A percentile compares a stretch with the other conserved stretches of the same genome.
Conservation (phyloP, 2,329 filamentous ascomycete genomes). For the Rosellinia necatrix region DNA sequence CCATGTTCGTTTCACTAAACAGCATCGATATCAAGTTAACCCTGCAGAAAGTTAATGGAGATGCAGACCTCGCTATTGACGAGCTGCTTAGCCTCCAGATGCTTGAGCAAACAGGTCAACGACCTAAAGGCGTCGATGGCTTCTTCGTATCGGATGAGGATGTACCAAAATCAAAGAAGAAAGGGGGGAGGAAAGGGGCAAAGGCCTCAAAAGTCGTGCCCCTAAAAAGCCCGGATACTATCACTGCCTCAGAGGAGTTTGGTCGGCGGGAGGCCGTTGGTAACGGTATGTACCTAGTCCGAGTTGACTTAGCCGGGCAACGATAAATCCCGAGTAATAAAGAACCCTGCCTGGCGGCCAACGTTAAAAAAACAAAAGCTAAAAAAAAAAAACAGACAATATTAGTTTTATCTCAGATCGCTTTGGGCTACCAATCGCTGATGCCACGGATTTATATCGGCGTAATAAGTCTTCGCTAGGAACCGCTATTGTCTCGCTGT, state of each 20-base stretch:
- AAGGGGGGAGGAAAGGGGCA: slow-evolving; percentile 40
- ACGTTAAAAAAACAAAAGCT: no score
- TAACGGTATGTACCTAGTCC: slow-evolving; percentile 29
- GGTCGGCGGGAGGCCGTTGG: slow-evolving; percentile 18
- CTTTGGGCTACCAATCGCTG: slow-evolving; percentile 47
- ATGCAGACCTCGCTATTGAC: slow-evolving; percentile 74
- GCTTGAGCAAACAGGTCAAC: slow-evolving; percentile 68
- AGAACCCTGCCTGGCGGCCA: no score
- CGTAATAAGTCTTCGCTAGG: slow-evolving; percentile 46
- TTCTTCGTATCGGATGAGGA: slow-evolving; percentile 66
- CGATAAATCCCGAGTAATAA: background rate
- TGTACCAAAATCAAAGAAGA: slow-evolving; percentile 45
- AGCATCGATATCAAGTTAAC: slow-evolving; percentile 67
- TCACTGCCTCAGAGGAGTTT: slow-evolving; percentile 18
- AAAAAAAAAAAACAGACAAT: slow-evolving; percentile 40
- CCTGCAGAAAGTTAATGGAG: slow-evolving; percentile 68
- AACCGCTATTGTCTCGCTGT: slow-evolving; percentile 47
- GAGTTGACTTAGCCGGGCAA: background rate
- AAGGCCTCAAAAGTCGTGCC: slow-evolving; percentile 25
- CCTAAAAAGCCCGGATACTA: slow-evolving; percentile 10
- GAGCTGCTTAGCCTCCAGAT: slow-evolving; percentile 79
- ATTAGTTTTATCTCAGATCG: slow-evolving; percentile 51
- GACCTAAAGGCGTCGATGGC: slow-evolving; percentile 78
- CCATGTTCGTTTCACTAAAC: slow-evolving; percentile 74
- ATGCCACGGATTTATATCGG: slow-evolving; percentile 49